Conservation (phyloP, 176 grass and related monocot genomes). For the Oryza rufipogon region DNA sequence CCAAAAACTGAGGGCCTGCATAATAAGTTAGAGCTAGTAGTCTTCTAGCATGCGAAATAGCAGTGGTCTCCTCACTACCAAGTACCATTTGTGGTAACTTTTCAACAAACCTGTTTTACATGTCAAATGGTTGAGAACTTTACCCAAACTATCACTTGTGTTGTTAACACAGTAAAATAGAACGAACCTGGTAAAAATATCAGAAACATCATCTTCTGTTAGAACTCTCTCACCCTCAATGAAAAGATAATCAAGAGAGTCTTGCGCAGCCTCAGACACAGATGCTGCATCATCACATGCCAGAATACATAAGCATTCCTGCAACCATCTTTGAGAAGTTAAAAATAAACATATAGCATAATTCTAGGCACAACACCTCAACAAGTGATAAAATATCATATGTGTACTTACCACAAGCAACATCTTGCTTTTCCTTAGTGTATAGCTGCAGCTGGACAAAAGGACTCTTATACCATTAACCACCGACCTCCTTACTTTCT, state of each 20-base stretch:
- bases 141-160: slow-evolving; percentile 37
- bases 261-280: slow-evolving; percentile 80
- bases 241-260: slow-evolving; percentile 74
- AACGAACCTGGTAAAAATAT: slow-evolving; percentile 82
- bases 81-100: slow-evolving; percentile 75
- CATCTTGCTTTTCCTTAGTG: slow-evolving; percentile 73
- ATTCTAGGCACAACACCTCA: slow-evolving; percentile 7
- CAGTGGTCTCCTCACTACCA: slow-evolving; percentile 76
- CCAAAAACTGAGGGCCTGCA: slow-evolving; percentile 82
- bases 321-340: slow-evolving; percentile 49
- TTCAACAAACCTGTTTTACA: slow-evolving; percentile 68
- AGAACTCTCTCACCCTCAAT: slow-evolving; percentile 56
- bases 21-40: slow-evolving; percentile 81
- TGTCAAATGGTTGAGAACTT: slow-evolving; percentile 48
- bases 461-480: slow-evolving; percentile 68
- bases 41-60: slow-evolving; percentile 83
- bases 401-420: slow-evolving; percentile 73
- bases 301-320: slow-evolving; percentile 91
- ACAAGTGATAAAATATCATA: slow-evolving; percentile 19
- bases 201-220: slow-evolving; percentile 76
- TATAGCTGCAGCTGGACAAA: slow-evolving; percentile 66
- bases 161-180: slow-evolving; percentile 38
- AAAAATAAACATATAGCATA: slow-evolving; percentile 43
- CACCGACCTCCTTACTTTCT: slow-evolving; percentile 81
- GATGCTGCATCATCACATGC: slow-evolving; percentile 62